Conservation (phyloP, 2,329 filamentous ascomycete genomes). For the Penicillium crustosum region DNA sequence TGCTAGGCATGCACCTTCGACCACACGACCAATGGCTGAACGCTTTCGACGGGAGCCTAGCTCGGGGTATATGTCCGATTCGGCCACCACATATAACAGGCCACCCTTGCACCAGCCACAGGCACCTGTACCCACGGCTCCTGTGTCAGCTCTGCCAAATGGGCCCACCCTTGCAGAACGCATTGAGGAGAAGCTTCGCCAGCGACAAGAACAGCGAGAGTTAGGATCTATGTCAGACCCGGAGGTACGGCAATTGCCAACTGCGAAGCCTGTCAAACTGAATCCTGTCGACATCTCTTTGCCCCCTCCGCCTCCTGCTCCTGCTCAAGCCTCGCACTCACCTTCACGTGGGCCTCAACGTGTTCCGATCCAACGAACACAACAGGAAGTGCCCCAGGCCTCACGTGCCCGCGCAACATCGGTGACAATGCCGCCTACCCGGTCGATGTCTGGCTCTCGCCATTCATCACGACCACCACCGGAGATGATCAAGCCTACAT, state of each 20-base stretch:
- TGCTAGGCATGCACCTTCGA: conserved; percentile 15
- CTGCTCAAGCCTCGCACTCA: conserved; percentile 8
- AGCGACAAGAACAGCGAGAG: conserved; percentile 31
- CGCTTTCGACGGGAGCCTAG: conserved; percentile 14
- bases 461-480: background rate
- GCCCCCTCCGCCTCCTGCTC: conserved; percentile 1
- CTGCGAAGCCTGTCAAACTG: conserved; percentile 6
- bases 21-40: conserved; percentile 5
- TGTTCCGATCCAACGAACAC: background rate
- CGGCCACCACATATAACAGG: conserved; percentile 13
- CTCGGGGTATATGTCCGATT: conserved; percentile 28
- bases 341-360: conserved; percentile 11
- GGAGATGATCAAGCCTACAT: background rate
- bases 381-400: conserved; percentile 2
- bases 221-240: conserved; percentile 16
- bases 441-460: conserved; percentile 9
- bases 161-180: conserved; percentile 31
- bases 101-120: conserved; percentile 2
- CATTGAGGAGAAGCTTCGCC: conserved; percentile 36
- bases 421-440: conserved; percentile 5
- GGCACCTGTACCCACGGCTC: background rate
- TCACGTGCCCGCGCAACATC: conserved; percentile 15
- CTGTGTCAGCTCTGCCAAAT: conserved; percentile 9
- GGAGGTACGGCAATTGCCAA: conserved; percentile 7
- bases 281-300: background rate